Evolutionary conservation across 2,329 filamentous ascomycete species (phyloP).

Genomic region (Trichoderma sp.): DNA sequence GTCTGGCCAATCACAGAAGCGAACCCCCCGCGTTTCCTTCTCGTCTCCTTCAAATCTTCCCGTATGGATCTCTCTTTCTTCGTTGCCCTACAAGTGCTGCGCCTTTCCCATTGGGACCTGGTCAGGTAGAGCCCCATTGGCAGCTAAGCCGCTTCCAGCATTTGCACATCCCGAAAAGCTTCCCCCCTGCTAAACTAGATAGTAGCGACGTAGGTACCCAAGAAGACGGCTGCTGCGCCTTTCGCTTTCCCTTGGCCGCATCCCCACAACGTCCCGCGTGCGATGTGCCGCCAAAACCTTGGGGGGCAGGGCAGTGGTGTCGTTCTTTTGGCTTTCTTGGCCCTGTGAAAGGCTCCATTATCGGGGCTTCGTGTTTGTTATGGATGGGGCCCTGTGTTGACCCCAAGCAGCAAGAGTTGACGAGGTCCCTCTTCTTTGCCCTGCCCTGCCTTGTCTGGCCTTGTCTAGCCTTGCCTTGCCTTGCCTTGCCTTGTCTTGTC

Average conservation of each 20-base stretch:
- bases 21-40: slow-evolving; percentile 14
- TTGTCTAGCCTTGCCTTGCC: no score
- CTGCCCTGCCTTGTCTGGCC: no score
- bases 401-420: neutral
- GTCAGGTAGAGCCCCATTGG: neutral
- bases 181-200: no score
- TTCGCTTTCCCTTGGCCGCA: neutral
- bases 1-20: slow-evolving; percentile 4
- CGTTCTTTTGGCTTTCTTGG: no score
- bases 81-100: neutral
- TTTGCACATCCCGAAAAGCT: neutral
- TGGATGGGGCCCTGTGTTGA: no score
- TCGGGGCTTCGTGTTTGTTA: slow-evolving; percentile 15
- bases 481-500: no score
- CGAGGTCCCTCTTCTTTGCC: no score
- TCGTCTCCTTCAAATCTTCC: neutral
- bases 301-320: neutral
- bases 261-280: slow-evolving; percentile 6
- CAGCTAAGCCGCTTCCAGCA: neutral
- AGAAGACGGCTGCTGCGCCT: neutral
- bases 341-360: neutral
- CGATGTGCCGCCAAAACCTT: slow-evolving; percentile 24
- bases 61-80: neutral
- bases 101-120: neutral
- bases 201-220: neutral